These are phyloP conservation scores for Starmera quercuum DNA, from an alignment of 805 yeast species.

Conservation along the genomic window DNA sequence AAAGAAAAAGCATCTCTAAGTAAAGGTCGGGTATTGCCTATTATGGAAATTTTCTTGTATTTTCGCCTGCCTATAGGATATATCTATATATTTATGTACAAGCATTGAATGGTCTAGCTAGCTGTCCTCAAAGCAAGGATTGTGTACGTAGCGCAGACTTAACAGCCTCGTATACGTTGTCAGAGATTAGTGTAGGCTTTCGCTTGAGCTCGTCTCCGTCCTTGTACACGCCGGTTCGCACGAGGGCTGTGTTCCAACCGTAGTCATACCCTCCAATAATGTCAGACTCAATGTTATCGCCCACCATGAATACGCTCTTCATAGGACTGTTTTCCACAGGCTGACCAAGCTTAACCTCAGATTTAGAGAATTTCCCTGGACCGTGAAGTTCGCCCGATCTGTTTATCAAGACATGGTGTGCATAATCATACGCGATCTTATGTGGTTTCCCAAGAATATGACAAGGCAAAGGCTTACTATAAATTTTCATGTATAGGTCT, in stretches of 20 bases:
- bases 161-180: conserved; percentile 48
- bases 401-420: conserved; percentile 56
- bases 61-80: too few species aligned
- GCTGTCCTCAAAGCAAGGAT: too few species aligned
- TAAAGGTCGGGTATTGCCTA: too few species aligned
- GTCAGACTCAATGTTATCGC: conserved; percentile 93
- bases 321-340: conserved; percentile 31
- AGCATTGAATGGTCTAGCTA: too few species aligned
- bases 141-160: too few species aligned
- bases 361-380: not conserved
- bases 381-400: conserved; percentile 22
- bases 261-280: conserved; percentile 80
- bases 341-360: conserved; percentile 12
- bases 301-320: conserved; percentile 81
- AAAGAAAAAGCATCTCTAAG: too few species aligned
- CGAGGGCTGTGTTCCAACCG: conserved; percentile 86
- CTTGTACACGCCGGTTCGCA: conserved; percentile 81
- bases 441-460: conserved; percentile 78
- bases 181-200: conserved; percentile 41
- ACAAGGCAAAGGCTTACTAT: conserved; percentile 41
- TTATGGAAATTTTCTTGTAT: too few species aligned
- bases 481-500: conserved; percentile 45
- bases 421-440: conserved; percentile 72
- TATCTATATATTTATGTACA: too few species aligned
- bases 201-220: conserved; percentile 40